Percentiles rank a stretch among this genome's conserved stretches.
Conservation (phyloP, 1,284 basidiomycete species). For the Trichosporon sp. region DNA sequence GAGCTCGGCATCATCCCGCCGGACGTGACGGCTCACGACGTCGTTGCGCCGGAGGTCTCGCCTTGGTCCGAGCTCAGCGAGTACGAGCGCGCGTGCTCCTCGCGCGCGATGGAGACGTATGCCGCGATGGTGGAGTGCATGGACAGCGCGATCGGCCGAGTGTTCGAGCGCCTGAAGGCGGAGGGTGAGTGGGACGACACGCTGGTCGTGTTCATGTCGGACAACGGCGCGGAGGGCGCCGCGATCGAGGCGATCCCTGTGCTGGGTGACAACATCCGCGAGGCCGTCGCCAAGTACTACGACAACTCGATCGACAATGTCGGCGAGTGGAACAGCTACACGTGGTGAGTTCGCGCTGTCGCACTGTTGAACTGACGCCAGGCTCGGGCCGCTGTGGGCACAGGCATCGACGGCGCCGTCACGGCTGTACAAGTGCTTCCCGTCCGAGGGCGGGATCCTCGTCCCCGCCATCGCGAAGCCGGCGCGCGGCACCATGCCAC, state of each 20-base stretch:
- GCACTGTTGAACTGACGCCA: conserved; percentile 12
- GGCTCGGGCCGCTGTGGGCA: conserved; percentile 31
- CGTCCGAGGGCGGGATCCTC: conserved; percentile 10
- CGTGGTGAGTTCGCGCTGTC: conserved; percentile 20
- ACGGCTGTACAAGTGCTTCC: conserved; percentile 27
- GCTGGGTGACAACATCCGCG: conserved; percentile 25
- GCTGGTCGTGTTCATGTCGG: conserved; percentile 39
- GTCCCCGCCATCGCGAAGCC: conserved; percentile 12
- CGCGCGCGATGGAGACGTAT: conserved; percentile 40
- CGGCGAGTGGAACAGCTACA: conserved; percentile 25
- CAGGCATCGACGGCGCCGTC: conserved; percentile 32
- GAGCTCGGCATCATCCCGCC: conserved; percentile 29
- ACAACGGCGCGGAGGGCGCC: conserved; percentile 45
- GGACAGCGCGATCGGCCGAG: conserved; percentile 37
- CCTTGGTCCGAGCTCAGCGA: conserved; percentile 29
- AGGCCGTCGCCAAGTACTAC: conserved; percentile 23
- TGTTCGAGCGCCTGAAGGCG: conserved; percentile 25
- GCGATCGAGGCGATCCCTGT: conserved; percentile 25
- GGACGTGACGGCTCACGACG: conserved; percentile 23
- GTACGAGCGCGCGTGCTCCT: conserved; percentile 26
- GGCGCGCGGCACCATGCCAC: conserved; percentile 3
- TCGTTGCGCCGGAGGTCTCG: conserved; percentile 18
- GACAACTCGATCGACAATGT: conserved; percentile 23
- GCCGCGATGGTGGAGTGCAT: conserved; percentile 45
- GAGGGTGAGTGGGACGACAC: conserved; percentile 38